phyloP scores from a whole-genome alignment of 495 filamentous ascomycete genomes.

The Neohortaea acidophila region DNA sequence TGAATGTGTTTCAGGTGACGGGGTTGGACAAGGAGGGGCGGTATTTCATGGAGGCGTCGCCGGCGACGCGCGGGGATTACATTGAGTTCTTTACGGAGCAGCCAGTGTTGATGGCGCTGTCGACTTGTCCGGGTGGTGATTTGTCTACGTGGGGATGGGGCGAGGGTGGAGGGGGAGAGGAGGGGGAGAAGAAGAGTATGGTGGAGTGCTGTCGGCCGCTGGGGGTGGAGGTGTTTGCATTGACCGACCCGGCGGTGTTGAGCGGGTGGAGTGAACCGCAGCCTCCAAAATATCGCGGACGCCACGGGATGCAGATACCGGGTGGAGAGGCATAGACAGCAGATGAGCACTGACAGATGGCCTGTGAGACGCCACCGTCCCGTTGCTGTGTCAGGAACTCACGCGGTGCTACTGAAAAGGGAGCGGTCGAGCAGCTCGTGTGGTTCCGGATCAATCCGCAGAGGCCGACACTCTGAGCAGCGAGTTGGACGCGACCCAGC shows the following conservation, averaged over 20 bases:
- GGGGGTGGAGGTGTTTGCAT: conserved; percentile 51
- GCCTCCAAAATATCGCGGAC: conserved; percentile 43
- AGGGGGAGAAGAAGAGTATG: conserved; percentile 45
- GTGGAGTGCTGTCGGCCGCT: conserved; percentile 57
- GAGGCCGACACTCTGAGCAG: too few species aligned
- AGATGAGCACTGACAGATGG: too few species aligned
- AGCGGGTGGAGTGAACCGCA: conserved; percentile 46
- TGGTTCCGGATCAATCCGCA: too few species aligned
- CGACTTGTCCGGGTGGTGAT: conserved; percentile 47
- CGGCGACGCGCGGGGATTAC: conserved; percentile 47
- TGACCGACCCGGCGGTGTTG: conserved; percentile 39
- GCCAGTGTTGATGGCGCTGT: conserved; percentile 58
- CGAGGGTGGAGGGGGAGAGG: conserved; percentile 48
- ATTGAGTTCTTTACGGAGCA: conserved; percentile 69
- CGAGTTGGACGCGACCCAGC: too few species aligned
- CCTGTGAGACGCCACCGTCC: too few species aligned
- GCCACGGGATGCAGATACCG: conserved; percentile 47
- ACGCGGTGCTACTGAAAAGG: too few species aligned
- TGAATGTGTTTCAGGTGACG: conserved; percentile 73
- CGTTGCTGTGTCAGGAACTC: too few species aligned
- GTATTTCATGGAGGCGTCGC: conserved; percentile 66
- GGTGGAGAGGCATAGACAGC: conserved; percentile 20
- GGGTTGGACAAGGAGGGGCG: conserved; percentile 53
- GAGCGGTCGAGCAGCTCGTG: too few species aligned
- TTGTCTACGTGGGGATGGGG: conserved; percentile 64